Evolutionary conservation across 441 rosid genomes (phyloP), one percentile per base, ranked within the genome.

Genomic region (Pelargonium myrrhifolium): DNA sequence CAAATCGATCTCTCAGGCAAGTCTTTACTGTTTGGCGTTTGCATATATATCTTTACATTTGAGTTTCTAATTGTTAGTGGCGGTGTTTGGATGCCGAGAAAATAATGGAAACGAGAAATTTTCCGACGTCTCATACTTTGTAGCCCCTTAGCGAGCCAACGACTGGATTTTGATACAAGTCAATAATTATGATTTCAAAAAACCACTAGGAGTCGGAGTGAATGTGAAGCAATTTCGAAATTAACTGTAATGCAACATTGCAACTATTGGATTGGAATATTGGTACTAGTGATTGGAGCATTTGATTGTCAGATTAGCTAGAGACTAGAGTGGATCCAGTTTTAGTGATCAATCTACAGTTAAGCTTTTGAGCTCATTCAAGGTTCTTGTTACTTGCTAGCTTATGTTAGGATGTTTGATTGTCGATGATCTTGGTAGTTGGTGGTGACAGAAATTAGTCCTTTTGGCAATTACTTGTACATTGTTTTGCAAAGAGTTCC

Each of bases 1-100:
- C 98, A 21, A 90, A 93, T 79, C 95, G 97, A 61, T 86, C 90
- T 75, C 96, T 90, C 80, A 82, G 80, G 98, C 75, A 75, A 75
- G 68, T 81, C 66, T 45, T 67, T 49, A 15, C 20, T 60, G 2
- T 11, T 59, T 28, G 26, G 15, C 26, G 26, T 2, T n/a, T 22
- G 15, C 62, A 15, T 53, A 10, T 55, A 22, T 59, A 1, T 59
- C 12, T 10, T 37, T 2, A 22, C 62, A 24, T 59, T 59, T 59
- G 62, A 22, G 12, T 59, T 59, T 59, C 35, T 59, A 12, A 3
- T 59, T 22, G 3, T 11, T 9, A 59, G 20, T 24, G 62, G 35
- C 20, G 22, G 62, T 22, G 37, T 59, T 59, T 59, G 62, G 62
- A 22, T 0, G 4, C 62, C 37, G 37, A 24, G 35, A 24, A 11